A percentile compares a stretch with the other conserved stretches of the same genome.
phyloP scores from a whole-genome alignment of 2,329 filamentous ascomycete species.

The Venturia effusa region DNA sequence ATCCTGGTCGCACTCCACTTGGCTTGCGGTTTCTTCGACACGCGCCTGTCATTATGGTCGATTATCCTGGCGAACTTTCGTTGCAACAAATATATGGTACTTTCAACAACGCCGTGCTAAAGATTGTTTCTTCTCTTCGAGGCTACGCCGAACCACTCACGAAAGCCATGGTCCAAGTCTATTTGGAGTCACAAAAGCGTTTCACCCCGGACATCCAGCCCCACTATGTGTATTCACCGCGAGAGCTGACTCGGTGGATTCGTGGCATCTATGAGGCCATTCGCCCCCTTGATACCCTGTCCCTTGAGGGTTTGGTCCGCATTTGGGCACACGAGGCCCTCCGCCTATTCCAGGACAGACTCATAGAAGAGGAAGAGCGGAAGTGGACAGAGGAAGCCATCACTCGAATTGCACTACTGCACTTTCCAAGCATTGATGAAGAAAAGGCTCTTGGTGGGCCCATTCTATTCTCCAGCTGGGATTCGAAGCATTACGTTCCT shows the following conservation, averaged over 20 bases:
- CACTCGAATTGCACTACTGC: conserved; percentile 72
- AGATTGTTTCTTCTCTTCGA: conserved; percentile 89
- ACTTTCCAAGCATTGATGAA: conserved; percentile 94
- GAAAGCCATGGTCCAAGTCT: conserved; percentile 95
- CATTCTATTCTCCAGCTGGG: conserved; percentile 98
- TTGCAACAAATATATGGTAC: conserved; percentile 97
- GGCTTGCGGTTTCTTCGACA: conserved; percentile 90
- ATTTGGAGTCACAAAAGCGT: conserved; percentile 82
- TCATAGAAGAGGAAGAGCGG: conserved; percentile 88
- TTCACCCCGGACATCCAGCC: conserved; percentile 97
- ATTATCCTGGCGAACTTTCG: conserved; percentile 93
- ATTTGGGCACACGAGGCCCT: conserved; percentile 98
- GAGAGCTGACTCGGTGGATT: conserved; percentile 96
- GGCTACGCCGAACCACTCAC: conserved; percentile 92
- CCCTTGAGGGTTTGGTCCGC: conserved; percentile 81
- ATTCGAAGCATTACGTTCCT: conserved; percentile 96
- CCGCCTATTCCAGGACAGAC: conserved; percentile 90
- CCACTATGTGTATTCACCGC: conserved; percentile 97
- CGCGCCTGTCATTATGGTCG: conserved; percentile 98
- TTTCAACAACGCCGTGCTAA: conserved; percentile 91
- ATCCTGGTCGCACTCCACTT: conserved; percentile 90
- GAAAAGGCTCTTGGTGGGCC: conserved; percentile 79
- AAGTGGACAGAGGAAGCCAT: conserved; percentile 91
- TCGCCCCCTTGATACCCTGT: conserved; percentile 74
- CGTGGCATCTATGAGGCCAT: conserved; percentile 97